Conservation (phyloP, 2,329 filamentous ascomycete species). For the Fusarium armeniacum region DNA sequence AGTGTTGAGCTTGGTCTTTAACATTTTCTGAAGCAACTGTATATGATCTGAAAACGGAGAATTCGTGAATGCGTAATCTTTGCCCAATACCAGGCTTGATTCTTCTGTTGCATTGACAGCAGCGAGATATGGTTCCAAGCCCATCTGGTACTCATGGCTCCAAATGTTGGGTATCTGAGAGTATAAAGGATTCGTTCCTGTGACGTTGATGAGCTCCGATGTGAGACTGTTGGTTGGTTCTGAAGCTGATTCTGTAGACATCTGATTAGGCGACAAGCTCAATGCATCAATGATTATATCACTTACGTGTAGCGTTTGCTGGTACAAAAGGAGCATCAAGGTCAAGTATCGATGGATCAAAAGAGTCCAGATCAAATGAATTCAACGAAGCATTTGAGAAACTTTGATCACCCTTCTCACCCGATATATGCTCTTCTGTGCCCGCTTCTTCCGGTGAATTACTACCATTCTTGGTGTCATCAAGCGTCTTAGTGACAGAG, state of each 20-base stretch:
- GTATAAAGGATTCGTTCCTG: slow-evolving; percentile 37
- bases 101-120: slow-evolving; percentile 46
- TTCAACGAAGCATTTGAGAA: not conserved
- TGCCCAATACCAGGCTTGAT: slow-evolving; percentile 42
- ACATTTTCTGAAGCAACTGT: slow-evolving; percentile 45
- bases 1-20: slow-evolving; percentile 45
- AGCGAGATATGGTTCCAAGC: slow-evolving; percentile 46
- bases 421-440: rapidly evolving
- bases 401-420: not conserved
- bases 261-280: too few species aligned
- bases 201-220: slow-evolving; percentile 21
- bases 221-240: not conserved
- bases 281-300: rapidly evolving
- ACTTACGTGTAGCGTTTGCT: not conserved
- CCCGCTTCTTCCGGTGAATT: not conserved
- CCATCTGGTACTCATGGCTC: slow-evolving; percentile 53
- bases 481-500: slow-evolving; percentile 47
- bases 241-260: not conserved
- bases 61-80: slow-evolving; percentile 49
- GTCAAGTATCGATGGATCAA: slow-evolving; percentile 19
- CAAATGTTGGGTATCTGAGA: slow-evolving; percentile 52
- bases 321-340: slow-evolving; percentile 10
- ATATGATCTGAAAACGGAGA: slow-evolving; percentile 54
- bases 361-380: not conserved
- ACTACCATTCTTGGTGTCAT: slow-evolving; percentile 17